phyloP scores from a whole-genome alignment of 208 protist genomes.

The Perkinsela sp. region DNA sequence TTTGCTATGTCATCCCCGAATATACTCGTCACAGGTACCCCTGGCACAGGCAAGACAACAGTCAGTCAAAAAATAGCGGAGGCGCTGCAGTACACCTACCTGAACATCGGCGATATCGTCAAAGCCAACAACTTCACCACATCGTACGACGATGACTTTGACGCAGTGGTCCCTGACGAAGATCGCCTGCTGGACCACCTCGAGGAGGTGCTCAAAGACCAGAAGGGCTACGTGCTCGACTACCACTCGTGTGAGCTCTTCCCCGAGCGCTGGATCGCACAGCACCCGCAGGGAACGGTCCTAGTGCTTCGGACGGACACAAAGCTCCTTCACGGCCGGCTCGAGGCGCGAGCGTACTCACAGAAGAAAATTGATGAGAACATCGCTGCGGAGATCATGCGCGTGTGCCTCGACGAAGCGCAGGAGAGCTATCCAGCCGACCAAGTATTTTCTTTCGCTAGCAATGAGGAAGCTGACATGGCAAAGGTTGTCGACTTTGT shows the following conservation, averaged over 20 bases:
- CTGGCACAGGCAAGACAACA: constrained; percentile 83
- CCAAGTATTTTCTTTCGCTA: constrained; percentile 52
- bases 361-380: constrained; percentile 78
- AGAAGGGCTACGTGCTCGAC: constrained; percentile 66
- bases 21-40: constrained; percentile 77
- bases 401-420: constrained; percentile 80
- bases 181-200: constrained; percentile 69
- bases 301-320: constrained; percentile 74
- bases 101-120: constrained; percentile 68
- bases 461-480: constrained; percentile 72
- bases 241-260: constrained; percentile 86
- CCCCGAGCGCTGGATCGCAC: constrained; percentile 84
- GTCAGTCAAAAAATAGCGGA: constrained; percentile 32
- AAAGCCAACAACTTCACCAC: constrained; percentile 65
- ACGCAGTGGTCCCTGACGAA: constrained; percentile 67
- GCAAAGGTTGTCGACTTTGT: constrained; percentile 46
- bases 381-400: constrained; percentile 86
- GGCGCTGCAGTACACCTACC: constrained; percentile 28
- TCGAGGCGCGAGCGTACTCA: constrained; percentile 61
- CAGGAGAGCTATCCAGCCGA: constrained; percentile 53
- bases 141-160: constrained; percentile 64
- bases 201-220: constrained; percentile 54
- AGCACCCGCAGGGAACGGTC: constrained; percentile 21
- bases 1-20: constrained; percentile 12
- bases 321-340: constrained; percentile 57